Percentiles rank a stretch among this genome's conserved stretches.
Evolutionary conservation across 371 early-diverging fungal species (phyloP).

Genomic region (Dichotomocladium elegans): DNA sequence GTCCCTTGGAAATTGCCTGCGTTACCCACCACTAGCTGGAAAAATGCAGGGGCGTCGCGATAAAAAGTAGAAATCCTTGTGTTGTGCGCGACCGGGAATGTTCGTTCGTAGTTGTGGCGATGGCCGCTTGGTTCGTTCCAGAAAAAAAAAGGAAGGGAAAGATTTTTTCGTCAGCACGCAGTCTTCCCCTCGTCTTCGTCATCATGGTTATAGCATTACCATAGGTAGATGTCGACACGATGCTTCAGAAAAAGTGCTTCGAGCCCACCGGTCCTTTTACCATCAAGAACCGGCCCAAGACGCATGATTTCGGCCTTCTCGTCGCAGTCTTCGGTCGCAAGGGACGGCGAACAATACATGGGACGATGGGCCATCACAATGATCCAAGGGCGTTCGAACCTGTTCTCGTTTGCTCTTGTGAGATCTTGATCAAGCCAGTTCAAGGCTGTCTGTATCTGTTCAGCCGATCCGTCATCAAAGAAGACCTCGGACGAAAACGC

Average conservation of each 20-base stretch:
- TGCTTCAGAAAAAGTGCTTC: constrained; percentile 10
- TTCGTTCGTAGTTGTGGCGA: constrained; percentile 30
- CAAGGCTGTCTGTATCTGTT: constrained; percentile 17
- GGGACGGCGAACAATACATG: constrained; percentile 15
- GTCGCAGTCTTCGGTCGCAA: constrained; percentile 4
- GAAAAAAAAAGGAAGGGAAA: too few relatives aligned
- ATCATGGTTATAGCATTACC: constrained; percentile 2
- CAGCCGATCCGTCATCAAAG: constrained; percentile 12
- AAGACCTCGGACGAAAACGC: constrained; percentile 17
- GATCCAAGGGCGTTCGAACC: constrained; percentile 19
- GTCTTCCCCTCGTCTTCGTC: neutral
- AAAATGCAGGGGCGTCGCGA: constrained; percentile 22
- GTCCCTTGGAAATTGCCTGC: constrained; percentile 28
- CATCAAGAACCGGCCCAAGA: neutral
- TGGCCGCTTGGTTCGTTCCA: constrained; percentile 20
- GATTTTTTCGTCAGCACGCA: neutral
- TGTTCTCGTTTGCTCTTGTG: constrained; percentile 7
- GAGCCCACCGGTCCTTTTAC: constrained; percentile 4
- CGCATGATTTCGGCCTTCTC: constrained; percentile 11
- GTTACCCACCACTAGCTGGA: constrained; percentile 25
- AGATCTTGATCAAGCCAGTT: constrained; percentile 32
- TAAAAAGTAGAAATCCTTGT: constrained; percentile 9
- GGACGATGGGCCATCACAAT: constrained; percentile 26
- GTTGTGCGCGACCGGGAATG: constrained; percentile 19
- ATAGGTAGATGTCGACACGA: constrained; percentile 16